Evolutionary conservation across 2,329 filamentous ascomycete genomes (phyloP).

Genomic region (Pestalotiopsis sp.): DNA sequence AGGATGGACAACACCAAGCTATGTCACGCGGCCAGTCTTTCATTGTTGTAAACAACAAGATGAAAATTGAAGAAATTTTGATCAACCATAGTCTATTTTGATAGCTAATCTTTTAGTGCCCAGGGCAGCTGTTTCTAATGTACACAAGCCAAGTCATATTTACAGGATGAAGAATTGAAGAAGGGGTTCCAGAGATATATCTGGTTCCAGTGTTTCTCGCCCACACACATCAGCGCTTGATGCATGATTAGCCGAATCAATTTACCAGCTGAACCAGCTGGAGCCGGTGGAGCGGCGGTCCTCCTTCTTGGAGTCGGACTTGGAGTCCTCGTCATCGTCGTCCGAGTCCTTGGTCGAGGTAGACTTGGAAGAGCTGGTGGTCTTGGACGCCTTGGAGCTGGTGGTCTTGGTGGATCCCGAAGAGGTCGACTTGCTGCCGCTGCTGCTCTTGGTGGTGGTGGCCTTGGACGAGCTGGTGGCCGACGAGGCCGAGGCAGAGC

Average conservation of each 20-base stretch:
- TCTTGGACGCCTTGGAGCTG: conserved; percentile 3
- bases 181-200: not conserved
- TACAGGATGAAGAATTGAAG: not conserved
- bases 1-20: not conserved
- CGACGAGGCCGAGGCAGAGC: not conserved
- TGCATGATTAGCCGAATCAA: not conserved
- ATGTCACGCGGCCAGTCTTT: not conserved
- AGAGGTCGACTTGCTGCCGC: conserved; percentile 2
- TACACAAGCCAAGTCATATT: conserved; percentile 2
- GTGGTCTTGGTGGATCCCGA: conserved; percentile 1
- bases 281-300: not conserved
- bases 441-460: conserved; percentile 3
- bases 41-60: not conserved
- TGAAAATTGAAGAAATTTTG: not conserved
- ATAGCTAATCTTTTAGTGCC: not conserved
- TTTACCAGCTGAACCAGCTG: not conserved
- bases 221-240: not conserved
- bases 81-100: not conserved
- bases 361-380: not conserved
- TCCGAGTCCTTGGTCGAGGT: not conserved
- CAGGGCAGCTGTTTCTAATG: not conserved
- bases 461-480: conserved; percentile 3
- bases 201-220: not conserved
- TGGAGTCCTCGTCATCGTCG: not conserved
- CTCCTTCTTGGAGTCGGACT: not conserved